phyloP scores from a whole-genome alignment of 2,329 filamentous ascomycete species.

The Fusarium azukiicola region DNA sequence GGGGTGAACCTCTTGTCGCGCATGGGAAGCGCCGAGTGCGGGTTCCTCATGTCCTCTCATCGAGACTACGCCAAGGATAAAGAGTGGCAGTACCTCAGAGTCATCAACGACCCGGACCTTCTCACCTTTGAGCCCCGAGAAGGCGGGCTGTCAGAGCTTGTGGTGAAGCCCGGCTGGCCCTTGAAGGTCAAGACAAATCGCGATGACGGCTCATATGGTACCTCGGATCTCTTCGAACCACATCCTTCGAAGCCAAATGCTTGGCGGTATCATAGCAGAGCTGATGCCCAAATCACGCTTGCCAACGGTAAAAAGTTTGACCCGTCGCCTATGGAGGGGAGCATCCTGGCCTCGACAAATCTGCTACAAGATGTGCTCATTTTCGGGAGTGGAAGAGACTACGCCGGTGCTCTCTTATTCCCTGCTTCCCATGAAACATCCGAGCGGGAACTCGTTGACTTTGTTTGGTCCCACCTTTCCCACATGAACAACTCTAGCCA shows the following conservation, averaged over 20 bases:
- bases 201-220: constrained; percentile 80
- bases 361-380: constrained; percentile 77
- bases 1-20: constrained; percentile 79
- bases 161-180: constrained; percentile 78
- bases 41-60: constrained; percentile 82
- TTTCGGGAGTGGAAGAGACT: constrained; percentile 78
- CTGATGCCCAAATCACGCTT: constrained; percentile 81
- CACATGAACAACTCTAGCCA: constrained; percentile 71
- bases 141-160: constrained; percentile 72
- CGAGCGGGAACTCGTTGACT: constrained; percentile 63
- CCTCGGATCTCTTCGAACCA: constrained; percentile 80
- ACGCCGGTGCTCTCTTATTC: constrained; percentile 78
- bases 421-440: constrained; percentile 55
- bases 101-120: constrained; percentile 54
- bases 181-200: constrained; percentile 79
- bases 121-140: constrained; percentile 70
- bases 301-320: constrained; percentile 86
- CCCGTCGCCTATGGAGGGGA: constrained; percentile 79
- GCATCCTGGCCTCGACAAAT: constrained; percentile 67
- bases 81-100: constrained; percentile 81
- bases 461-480: constrained; percentile 68
- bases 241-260: constrained; percentile 74
- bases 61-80: constrained; percentile 74
- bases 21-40: constrained; percentile 84
- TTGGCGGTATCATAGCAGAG: constrained; percentile 82